Conservation (phyloP, 257 asterid species). For the Nicotiana knightiana region DNA sequence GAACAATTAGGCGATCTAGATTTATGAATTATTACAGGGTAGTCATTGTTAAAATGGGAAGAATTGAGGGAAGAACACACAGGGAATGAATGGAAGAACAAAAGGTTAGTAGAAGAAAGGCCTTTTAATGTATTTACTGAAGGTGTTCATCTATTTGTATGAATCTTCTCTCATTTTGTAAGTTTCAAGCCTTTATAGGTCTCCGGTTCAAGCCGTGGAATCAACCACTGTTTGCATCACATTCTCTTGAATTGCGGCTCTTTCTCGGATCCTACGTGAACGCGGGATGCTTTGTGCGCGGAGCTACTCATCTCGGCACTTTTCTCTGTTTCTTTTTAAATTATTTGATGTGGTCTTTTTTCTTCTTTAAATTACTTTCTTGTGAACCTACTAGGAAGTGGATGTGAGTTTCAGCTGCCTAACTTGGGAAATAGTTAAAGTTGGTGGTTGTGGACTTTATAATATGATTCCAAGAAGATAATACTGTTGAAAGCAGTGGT, state of each 20-base stretch:
- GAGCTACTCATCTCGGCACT: too few species aligned
- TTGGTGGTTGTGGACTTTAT: neutral
- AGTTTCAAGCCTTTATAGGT: neutral
- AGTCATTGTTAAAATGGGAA: neutral
- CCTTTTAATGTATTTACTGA: neutral
- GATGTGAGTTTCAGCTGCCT: neutral
- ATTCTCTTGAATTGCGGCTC: too few species aligned
- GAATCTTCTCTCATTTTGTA: neutral
- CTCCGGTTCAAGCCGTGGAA: too few species aligned
- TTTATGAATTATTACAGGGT: neutral
- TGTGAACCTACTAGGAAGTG: neutral
- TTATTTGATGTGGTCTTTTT: neutral
- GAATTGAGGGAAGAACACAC: neutral
- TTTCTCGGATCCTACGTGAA: too few species aligned
- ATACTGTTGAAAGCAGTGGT: neutral
- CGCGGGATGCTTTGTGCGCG: too few species aligned
- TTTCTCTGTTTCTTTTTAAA: neutral
- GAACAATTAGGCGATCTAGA: neutral
- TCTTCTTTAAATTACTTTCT: neutral
- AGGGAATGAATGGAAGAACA: neutral
- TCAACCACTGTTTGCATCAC: too few species aligned
- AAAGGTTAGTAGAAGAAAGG: neutral
- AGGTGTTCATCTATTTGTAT: neutral
- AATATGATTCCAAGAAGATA: neutral
- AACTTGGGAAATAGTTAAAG: neutral